Conservation (phyloP, 2,329 filamentous ascomycete species). For the Akanthomyces uredinophilus region DNA sequence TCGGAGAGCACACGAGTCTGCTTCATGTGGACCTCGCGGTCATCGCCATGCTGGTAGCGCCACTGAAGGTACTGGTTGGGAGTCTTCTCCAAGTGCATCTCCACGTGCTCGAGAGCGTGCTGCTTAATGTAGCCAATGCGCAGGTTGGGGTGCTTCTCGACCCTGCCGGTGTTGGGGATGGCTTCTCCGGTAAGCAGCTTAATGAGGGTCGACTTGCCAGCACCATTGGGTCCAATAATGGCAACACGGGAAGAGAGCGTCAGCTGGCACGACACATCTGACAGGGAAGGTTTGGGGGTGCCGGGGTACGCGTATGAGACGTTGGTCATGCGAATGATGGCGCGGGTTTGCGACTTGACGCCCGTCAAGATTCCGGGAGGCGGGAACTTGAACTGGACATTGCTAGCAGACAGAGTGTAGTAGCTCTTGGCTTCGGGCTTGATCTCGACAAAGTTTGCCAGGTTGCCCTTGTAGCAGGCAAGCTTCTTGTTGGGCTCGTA, state of each 20-base stretch:
- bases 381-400: constrained; percentile 96
- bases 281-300: constrained; percentile 77
- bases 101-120: constrained; percentile 96
- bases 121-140: constrained; percentile 99
- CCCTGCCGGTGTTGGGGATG: constrained; percentile 75
- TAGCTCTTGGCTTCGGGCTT: constrained; percentile 96
- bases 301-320: constrained; percentile 93
- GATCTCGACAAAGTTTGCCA: constrained; percentile 77
- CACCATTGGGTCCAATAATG: constrained; percentile 96
- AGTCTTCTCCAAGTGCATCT: constrained; percentile 99
- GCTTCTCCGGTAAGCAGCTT: constrained; percentile 93
- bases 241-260: constrained; percentile 87
- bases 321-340: constrained; percentile 92
- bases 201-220: constrained; percentile 96
- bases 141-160: constrained; percentile 97
- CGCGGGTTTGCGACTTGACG: constrained; percentile 90
- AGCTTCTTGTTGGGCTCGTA: constrained; percentile 96
- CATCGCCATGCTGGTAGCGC: constrained; percentile 95
- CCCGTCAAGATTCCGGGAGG: constrained; percentile 89
- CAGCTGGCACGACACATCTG: constrained; percentile 81
- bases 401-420: constrained; percentile 86
- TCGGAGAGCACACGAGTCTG: constrained; percentile 87
- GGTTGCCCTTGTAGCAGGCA: constrained; percentile 75
- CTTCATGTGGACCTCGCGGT: constrained; percentile 96
- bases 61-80: constrained; percentile 98